Evolutionary conservation across 495 filamentous ascomycete species (phyloP), one percentile per base, ranked within the genome.

Genomic region (Venustampulla echinocandica): DNA sequence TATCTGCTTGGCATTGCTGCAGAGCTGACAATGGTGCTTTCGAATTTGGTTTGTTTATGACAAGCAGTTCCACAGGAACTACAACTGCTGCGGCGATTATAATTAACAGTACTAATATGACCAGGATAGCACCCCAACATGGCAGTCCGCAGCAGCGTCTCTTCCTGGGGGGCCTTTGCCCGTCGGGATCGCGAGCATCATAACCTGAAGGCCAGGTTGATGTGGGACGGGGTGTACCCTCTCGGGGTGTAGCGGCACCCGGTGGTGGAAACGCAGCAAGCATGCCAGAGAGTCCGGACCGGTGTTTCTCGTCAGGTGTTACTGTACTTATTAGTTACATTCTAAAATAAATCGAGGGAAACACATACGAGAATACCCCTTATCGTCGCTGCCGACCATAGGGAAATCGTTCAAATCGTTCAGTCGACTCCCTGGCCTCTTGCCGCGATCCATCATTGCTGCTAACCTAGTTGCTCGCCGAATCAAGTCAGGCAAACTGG

Each of bases 191-290:
- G 23, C 27, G 10, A 18, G 19, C 10, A 10, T 13, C 13, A 6
- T 46, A 37, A 4, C 28, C 21, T 5, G 44, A 32, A 6, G 55
- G 57, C 57, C 53, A 60, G 2, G 50, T 27, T 4, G 52, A 60
- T 13, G 32, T 13, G 17, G 47, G 56, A 14, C 50, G 57, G 17
- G 41, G 45, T 11, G 52, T 52, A 10, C 27, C 35, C 11, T 21
- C 44, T 20, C 22, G 40, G 2, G 57, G 57, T 10, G 54, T 57
- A 20, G 51, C 48, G 10, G 57, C 23, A 36, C 76, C 79, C 4
- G 92, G 89, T 10, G 89, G 84, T 6, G 92, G 92, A 49, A 98
- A 98, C 11, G 88, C 85, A 10, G 85, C 84, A 4, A 98, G 72
- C 60, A 96, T 95, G 57, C 94, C 89, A 13, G 87, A 90, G 34